These are phyloP conservation scores for Aureobasidium sp. DNA, from an alignment of 2,329 filamentous ascomycete genomes.

Conservation along the genomic window DNA sequence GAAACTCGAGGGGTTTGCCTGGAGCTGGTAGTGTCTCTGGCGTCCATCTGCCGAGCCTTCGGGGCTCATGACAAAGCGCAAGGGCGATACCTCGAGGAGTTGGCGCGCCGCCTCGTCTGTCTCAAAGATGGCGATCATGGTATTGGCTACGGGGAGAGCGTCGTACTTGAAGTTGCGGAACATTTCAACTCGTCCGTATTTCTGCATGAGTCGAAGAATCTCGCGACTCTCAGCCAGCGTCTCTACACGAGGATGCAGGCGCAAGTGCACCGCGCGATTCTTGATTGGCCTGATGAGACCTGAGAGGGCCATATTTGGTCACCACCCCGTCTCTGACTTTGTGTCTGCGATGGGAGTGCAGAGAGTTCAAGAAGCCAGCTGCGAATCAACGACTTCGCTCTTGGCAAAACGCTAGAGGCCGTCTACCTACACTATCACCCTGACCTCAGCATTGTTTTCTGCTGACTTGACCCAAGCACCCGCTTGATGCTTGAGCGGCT, in stretches of 20 bases:
- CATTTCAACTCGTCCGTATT: slow-evolving; percentile 44
- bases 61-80: slow-evolving; percentile 41
- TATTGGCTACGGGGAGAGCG: slow-evolving; percentile 35
- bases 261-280: slow-evolving; percentile 40
- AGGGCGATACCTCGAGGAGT: slow-evolving; percentile 39
- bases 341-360: not conserved
- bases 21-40: slow-evolving; percentile 6
- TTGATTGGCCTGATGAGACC: slow-evolving; percentile 28
- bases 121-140: slow-evolving; percentile 41
- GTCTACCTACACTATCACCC: not conserved
- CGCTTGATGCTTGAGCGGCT: not conserved
- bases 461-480: not conserved
- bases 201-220: slow-evolving; percentile 40
- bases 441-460: no score
- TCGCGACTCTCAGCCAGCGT: slow-evolving; percentile 44
- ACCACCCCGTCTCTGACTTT: no score
- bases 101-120: slow-evolving; percentile 34
- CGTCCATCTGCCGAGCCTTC: slow-evolving; percentile 17
- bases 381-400: not conserved
- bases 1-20: slow-evolving; percentile 10
- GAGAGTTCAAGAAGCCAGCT: not conserved
- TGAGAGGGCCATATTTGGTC: not conserved
- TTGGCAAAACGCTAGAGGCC: not conserved
- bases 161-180: slow-evolving; percentile 45
- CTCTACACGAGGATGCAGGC: slow-evolving; percentile 40